A percentile compares a stretch with the other conserved stretches of the same genome.
Conservation (phyloP, 805 yeast genomes). For the Yamadazyma scolyti region DNA sequence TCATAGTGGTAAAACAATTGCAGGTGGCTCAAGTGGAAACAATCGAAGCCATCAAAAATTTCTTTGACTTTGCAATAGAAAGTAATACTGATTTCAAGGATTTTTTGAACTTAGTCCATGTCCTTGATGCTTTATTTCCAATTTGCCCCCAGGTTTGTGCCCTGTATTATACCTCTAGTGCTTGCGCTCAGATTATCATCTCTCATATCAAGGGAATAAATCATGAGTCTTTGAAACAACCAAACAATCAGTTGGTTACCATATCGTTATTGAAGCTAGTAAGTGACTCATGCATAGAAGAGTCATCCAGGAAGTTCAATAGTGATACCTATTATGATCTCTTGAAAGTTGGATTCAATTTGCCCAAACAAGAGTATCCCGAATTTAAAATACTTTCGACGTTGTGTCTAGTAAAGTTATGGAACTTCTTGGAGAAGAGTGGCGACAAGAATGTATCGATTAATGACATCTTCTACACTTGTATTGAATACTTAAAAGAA, state of each 20-base stretch:
- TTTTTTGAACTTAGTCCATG: constrained; percentile 18
- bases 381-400: constrained; percentile 35
- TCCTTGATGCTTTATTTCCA: constrained; percentile 24
- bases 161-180: constrained; percentile 18
- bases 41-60: constrained; percentile 15
- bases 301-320: constrained; percentile 45
- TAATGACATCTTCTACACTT: constrained; percentile 26
- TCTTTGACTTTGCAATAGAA: constrained; percentile 19
- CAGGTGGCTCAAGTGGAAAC: constrained; percentile 14
- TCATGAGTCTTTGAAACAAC: constrained; percentile 3
- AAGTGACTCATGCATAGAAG: constrained; percentile 45
- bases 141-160: constrained; percentile 20
- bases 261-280: constrained; percentile 11
- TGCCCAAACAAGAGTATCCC: constrained; percentile 12
- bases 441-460: constrained; percentile 11
- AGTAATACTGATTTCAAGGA: constrained; percentile 3
- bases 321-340: constrained; percentile 41
- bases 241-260: constrained; percentile 2
- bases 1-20: constrained; percentile 19
- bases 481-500: constrained; percentile 1
- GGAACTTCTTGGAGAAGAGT: constrained; percentile 43
- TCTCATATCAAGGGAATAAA: constrained; percentile 11
- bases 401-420: constrained; percentile 50
- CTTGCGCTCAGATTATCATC: constrained; percentile 14
- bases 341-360: constrained; percentile 23